phyloP scores from a whole-genome alignment of 1,139 yeast genomes.

The Suhomyces anneliseae region DNA sequence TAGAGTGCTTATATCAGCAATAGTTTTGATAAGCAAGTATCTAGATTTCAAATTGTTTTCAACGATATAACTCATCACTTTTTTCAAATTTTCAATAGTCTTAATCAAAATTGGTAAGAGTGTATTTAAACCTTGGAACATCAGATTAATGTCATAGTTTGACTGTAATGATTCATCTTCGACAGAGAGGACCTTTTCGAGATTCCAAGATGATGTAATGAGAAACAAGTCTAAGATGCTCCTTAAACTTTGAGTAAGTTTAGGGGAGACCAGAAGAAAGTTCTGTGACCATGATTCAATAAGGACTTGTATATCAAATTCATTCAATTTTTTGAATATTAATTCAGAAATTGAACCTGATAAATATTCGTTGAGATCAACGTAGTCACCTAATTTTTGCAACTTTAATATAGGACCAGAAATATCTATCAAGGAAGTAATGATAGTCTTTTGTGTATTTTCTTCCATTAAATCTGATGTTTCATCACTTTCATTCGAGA shows the following conservation, averaged over 20 bases:
- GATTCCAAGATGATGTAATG: slow-evolving; percentile 33
- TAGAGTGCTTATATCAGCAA: slow-evolving; percentile 26
- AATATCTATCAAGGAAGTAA: slow-evolving; percentile 17
- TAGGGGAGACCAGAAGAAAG: slow-evolving; percentile 17
- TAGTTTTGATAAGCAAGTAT: slow-evolving; percentile 12
- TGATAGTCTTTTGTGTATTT: slow-evolving; percentile 18
- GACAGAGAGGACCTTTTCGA: slow-evolving; percentile 32
- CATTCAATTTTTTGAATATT: slow-evolving; percentile 5
- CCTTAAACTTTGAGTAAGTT: slow-evolving; percentile 18
- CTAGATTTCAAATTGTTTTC: slow-evolving; percentile 3
- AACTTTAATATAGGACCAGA: slow-evolving; percentile 26
- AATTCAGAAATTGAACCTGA: slow-evolving; percentile 12
- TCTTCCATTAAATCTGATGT: background rate
- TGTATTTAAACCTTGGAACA: slow-evolving; percentile 17
- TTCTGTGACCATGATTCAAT: slow-evolving; percentile 23
- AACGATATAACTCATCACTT: slow-evolving; percentile 1
- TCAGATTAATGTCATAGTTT: slow-evolving; percentile 19
- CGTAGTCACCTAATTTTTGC: slow-evolving; percentile 27
- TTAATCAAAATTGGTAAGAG: slow-evolving; percentile 9
- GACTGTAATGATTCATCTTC: slow-evolving; percentile 17
- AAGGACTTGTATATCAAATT: slow-evolving; percentile 21
- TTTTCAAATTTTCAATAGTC: background rate
- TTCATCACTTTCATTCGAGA: slow-evolving; percentile 4
- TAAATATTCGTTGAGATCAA: slow-evolving; percentile 23
- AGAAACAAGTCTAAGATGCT: slow-evolving; percentile 27